Evolutionary conservation across 345 rosid genomes (phyloP).

Genomic region (Populus nigra): DNA sequence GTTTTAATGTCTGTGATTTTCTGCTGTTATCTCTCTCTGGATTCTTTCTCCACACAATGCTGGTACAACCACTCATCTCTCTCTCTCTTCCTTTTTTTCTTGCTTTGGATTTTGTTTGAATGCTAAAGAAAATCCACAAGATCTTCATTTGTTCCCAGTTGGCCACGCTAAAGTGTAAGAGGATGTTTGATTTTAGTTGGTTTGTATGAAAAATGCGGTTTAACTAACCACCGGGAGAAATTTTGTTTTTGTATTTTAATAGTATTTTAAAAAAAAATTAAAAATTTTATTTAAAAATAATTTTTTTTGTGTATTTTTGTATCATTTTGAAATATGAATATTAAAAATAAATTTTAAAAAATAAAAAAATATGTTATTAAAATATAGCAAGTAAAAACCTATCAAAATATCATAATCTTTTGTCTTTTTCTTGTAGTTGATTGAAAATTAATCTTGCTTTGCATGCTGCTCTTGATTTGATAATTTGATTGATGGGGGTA

Average conservation of each 20-base stretch:
- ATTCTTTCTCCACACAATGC: slow-evolving; percentile 37
- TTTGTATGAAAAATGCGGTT: background rate
- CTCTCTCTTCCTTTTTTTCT: background rate
- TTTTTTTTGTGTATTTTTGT: too few species aligned
- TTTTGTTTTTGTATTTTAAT: too few species aligned
- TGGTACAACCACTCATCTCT: slow-evolving; percentile 35
- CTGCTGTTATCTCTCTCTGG: slow-evolving; percentile 29
- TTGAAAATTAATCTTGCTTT: background rate
- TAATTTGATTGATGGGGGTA: background rate
- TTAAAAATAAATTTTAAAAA: too few species aligned
- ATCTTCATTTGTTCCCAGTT: slow-evolving; percentile 30
- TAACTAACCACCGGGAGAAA: background rate
- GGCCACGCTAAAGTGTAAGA: slow-evolving; percentile 7
- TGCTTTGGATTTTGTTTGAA: slow-evolving; percentile 40
- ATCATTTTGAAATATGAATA: too few species aligned
- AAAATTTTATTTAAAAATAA: too few species aligned
- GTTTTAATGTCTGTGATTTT: background rate
- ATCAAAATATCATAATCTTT: too few species aligned
- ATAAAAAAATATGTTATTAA: too few species aligned
- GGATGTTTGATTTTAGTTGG: background rate
- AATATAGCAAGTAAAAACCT: too few species aligned
- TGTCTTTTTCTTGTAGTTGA: background rate
- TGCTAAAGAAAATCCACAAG: slow-evolving; percentile 36
- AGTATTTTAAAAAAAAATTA: too few species aligned
- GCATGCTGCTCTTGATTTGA: background rate